These are phyloP conservation scores for Hemileccinum impolitum DNA, from an alignment of 768 basidiomycete species.

Conservation along the genomic window DNA sequence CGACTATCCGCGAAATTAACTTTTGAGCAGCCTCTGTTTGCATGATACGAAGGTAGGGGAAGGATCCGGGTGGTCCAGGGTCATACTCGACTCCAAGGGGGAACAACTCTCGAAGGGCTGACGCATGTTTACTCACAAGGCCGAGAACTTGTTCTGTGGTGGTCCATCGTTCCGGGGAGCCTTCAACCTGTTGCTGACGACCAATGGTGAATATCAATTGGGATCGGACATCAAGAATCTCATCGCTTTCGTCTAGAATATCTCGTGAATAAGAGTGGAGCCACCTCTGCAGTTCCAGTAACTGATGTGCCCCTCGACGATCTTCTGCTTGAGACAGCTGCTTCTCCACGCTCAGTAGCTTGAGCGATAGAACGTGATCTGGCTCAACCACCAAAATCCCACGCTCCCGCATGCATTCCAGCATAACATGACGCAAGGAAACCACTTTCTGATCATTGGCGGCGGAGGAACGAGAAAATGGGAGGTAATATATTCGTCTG, in stretches of 20 bases:
- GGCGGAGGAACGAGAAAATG: constrained; percentile 40
- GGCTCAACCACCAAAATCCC: constrained; percentile 47
- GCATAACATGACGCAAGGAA: constrained; percentile 4
- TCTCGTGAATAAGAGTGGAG: constrained; percentile 15
- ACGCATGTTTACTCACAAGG: neutral
- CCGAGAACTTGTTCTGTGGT: constrained; percentile 36
- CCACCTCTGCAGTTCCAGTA: constrained; percentile 19
- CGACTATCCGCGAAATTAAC: neutral
- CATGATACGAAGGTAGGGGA: neutral
- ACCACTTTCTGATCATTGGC: constrained; percentile 18
- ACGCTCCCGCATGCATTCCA: constrained; percentile 32
- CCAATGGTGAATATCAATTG: constrained; percentile 47
- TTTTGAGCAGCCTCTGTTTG: neutral
- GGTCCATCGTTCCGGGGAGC: constrained; percentile 41
- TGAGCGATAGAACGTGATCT: constrained; percentile 48
- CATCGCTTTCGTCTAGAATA: constrained; percentile 1
- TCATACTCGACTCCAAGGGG: neutral
- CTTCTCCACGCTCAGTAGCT: constrained; percentile 33
- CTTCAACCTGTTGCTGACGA: constrained; percentile 33
- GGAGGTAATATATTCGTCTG: constrained; percentile 43
- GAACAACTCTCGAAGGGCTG: neutral
- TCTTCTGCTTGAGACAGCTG: constrained; percentile 9
- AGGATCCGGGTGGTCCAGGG: neutral
- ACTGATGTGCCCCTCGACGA: constrained; percentile 7
- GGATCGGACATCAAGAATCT: neutral